Percentiles rank a stretch among this genome's conserved stretches.
phyloP scores from a whole-genome alignment of 768 basidiomycete genomes.

The Auricularia auricula-judae region DNA sequence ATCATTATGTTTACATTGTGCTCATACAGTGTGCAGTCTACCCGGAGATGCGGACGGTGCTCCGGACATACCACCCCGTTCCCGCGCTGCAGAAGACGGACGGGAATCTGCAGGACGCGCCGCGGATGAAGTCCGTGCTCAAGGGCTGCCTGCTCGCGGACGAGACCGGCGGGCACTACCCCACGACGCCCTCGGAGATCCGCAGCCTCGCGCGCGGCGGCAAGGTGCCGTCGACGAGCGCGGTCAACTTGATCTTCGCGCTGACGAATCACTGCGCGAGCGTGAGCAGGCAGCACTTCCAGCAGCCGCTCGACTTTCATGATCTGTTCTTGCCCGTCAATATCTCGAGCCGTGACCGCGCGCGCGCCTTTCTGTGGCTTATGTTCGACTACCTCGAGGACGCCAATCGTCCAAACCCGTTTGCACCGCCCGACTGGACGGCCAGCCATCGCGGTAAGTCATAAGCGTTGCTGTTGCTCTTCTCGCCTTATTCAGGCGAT shows the following conservation, averaged over 20 bases:
- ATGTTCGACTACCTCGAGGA: constrained; percentile 73
- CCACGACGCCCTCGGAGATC: constrained; percentile 48
- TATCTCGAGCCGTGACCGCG: constrained; percentile 62
- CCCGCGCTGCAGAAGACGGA: constrained; percentile 58
- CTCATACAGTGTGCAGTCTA: constrained; percentile 37
- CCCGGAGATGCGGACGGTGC: constrained; percentile 67
- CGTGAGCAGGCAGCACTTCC: constrained; percentile 61
- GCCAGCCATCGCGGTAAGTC: constrained; percentile 40
- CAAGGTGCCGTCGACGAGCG: constrained; percentile 61
- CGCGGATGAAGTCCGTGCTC: constrained; percentile 65
- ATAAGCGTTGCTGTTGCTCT: constrained; percentile 32
- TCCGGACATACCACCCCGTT: constrained; percentile 69
- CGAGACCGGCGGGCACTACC: constrained; percentile 35
- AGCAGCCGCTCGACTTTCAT: constrained; percentile 39
- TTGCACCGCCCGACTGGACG: constrained; percentile 52
- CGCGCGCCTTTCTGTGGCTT: constrained; percentile 73
- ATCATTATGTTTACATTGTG: neutral
- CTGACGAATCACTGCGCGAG: constrained; percentile 52
- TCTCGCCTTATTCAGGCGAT: too few species aligned
- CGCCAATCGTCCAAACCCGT: constrained; percentile 51
- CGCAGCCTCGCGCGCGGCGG: constrained; percentile 39
- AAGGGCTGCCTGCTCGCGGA: constrained; percentile 47
- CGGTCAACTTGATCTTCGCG: constrained; percentile 64
- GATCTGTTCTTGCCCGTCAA: constrained; percentile 77
- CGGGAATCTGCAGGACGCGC: constrained; percentile 67